Conservation (phyloP, 2,329 filamentous ascomycete genomes). For the Aphanocladium album region DNA sequence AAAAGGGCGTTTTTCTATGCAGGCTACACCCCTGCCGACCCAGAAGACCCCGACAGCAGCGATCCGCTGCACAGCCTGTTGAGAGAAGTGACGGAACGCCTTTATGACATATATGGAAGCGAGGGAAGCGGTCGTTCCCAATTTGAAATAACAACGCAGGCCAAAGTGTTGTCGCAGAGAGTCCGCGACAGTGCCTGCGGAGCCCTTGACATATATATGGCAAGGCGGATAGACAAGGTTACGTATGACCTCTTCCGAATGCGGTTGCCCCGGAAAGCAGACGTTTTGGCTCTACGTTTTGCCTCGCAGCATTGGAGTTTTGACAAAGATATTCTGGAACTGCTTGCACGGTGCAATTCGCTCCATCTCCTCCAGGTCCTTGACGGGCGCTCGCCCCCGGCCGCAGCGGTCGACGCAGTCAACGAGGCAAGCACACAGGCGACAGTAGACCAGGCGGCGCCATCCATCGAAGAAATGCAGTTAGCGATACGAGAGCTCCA, state of each 20-base stretch:
- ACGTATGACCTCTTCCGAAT: not conserved
- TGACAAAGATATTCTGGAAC: not conserved
- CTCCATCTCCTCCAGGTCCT: not conserved
- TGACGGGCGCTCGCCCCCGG: too few species aligned
- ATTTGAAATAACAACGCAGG: too few species aligned
- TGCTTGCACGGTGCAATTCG: not conserved
- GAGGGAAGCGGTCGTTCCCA: too few species aligned
- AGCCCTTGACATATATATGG: too few species aligned
- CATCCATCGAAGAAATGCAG: not conserved
- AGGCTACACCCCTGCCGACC: not conserved
- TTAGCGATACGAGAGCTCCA: not conserved
- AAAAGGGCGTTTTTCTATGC: not conserved
- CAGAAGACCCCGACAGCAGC: not conserved
- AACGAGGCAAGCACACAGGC: too few species aligned
- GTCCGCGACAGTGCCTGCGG: too few species aligned
- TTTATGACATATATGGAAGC: not conserved
- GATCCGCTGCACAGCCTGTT: not conserved
- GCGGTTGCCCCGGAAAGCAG: not conserved
- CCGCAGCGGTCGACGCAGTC: too few species aligned
- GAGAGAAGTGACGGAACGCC: too few species aligned
- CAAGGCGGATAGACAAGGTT: too few species aligned
- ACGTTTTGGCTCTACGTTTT: not conserved
- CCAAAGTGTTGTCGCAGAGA: too few species aligned
- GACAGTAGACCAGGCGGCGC: too few species aligned
- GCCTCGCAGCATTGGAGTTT: not conserved